Base-by-base conservation (phyloP, 2,329 filamentous ascomycete species). In the Myriosclerotinia duriaeana region DNA sequence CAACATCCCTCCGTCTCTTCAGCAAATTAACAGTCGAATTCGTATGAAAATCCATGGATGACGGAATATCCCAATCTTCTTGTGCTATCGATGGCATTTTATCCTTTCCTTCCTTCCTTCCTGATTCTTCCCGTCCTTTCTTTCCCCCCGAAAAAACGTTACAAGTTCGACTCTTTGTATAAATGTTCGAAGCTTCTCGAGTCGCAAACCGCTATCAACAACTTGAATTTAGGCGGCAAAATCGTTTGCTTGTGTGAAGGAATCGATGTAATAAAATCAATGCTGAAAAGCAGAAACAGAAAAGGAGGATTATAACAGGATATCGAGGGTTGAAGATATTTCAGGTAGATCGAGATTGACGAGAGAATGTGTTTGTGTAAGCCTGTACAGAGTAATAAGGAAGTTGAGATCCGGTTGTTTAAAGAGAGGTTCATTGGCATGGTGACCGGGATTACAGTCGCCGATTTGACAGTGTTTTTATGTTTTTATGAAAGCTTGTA, bases 31-130 rank as follows among this genome's bases (percentile, higher is more conserved):
- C 44, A 63, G 53, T 63, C 4, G 60, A 7, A 42, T 15, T 42
- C 48, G 48, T n/a, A 38, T 61, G 44, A 11, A 61, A 50, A 61
- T 61, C 58, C 30, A 62, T 38, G 1, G 68, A 68, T 26, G 46
- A 14, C 20, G 63, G 59, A 20, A 68, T 30, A 46, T 55, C 52
- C 46, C 53, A 59, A 11, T 68, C 64, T 26, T 66, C 68, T 64
- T 73, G 69, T 11, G 71, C 71, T 36, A 75, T 65, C 0, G 72
- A 75, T 20, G 73, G 73, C 73, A 75, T 75, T 12, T 8, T 36
- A 7, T 12, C 34, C 17, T 54, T n/a, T 36, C 15, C 17, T n/a
- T n/a, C 12, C 34, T 36, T 7, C 26, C 34, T 54, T 38, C 17
- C 17, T n/a, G 30, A 34, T 38, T 38, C 52, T 30, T 9, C 17